phyloP scores from a whole-genome alignment of 768 basidiomycete genomes.

The Serendipita sp. region DNA sequence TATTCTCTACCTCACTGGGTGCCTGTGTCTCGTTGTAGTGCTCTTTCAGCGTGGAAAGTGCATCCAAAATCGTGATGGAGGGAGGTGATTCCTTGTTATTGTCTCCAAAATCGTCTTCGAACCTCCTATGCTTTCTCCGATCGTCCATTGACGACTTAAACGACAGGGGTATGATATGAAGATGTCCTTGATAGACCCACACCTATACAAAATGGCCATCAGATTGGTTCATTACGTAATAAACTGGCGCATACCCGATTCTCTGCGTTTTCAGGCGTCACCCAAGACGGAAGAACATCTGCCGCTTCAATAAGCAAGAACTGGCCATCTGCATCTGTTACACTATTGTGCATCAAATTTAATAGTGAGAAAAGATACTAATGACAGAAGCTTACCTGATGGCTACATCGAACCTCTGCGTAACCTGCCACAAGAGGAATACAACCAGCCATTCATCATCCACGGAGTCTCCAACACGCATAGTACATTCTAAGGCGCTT shows the following conservation, averaged over 20 bases:
- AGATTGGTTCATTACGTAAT: conserved; percentile 6
- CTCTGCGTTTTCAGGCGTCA: conserved; percentile 76
- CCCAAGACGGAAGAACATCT: conserved; percentile 74
- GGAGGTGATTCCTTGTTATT: conserved; percentile 25
- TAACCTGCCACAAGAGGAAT: conserved; percentile 71
- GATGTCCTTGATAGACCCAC: conserved; percentile 69
- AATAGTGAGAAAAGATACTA: neutral
- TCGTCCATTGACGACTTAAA: conserved; percentile 49
- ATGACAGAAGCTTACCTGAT: conserved; percentile 41
- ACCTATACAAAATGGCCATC: conserved; percentile 36
- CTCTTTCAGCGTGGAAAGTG: conserved; percentile 45
- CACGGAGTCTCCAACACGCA: conserved; percentile 90
- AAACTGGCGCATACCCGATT: conserved; percentile 59
- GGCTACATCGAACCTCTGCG: conserved; percentile 59
- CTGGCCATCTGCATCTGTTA: conserved; percentile 85
- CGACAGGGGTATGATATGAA: conserved; percentile 76
- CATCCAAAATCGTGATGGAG: conserved; percentile 44
- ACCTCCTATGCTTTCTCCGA: conserved; percentile 26
- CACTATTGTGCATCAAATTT: conserved; percentile 22
- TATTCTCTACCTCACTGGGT: conserved; percentile 39
- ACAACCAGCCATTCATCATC: conserved; percentile 97
- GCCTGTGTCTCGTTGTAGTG: conserved; percentile 38
- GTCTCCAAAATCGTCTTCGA: conserved; percentile 19
- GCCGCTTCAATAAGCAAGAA: conserved; percentile 95
- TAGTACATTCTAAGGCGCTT: conserved; percentile 48